Base-by-base conservation (phyloP, 1,139 yeast species). In the Taphrina flavorubra region DNA sequence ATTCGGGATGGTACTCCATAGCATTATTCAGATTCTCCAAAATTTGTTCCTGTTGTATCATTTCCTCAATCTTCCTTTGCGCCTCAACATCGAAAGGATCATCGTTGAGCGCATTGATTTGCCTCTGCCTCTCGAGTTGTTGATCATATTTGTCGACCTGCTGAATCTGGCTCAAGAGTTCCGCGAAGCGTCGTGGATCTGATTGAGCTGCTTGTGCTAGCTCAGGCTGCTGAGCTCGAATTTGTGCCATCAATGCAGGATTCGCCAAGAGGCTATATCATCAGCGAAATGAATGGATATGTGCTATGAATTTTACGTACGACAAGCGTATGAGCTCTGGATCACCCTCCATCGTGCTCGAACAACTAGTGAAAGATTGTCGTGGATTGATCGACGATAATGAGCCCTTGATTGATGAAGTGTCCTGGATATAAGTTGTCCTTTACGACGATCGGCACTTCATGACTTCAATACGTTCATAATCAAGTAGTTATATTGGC, bases 1-100 rank as follows among this genome's bases (percentile, higher is more conserved):
- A 65, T 77, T 94, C 99, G 0, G 99, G 99, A 10, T 92, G 86
- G 69, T 88, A 87, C 71, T 92, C 97, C 77, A 87, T 82, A 0
- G 98, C 98, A 72, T 86, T 82, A 65, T 86, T 83, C 81, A 89
- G 81, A 75, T 91, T 92, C 72, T 90, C 95, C 71, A 89, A 88
- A 42, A 92, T 86, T 59, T 87, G 90, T 74, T 87, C 86, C 42
- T 70, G 71, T 46, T 87, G 85, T 68, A 88, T 88, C 70, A 88
- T 76, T 73, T 90, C 94, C 75, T 87, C 75, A 60, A 91, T 87
- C 72, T 84, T 82, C 34, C 82, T 83, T 74, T 90, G 95, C 71
- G 84, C 87, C 65, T 85, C 91, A 20, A 90, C 90, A 74, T 87
- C 85, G 74, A 88, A 92, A 0, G 95, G 95, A 74, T 90, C 86